Evolutionary conservation across 1,139 yeast genomes (phyloP), one percentile per base, ranked within the genome.

Genomic region (Pichia sp.): DNA sequence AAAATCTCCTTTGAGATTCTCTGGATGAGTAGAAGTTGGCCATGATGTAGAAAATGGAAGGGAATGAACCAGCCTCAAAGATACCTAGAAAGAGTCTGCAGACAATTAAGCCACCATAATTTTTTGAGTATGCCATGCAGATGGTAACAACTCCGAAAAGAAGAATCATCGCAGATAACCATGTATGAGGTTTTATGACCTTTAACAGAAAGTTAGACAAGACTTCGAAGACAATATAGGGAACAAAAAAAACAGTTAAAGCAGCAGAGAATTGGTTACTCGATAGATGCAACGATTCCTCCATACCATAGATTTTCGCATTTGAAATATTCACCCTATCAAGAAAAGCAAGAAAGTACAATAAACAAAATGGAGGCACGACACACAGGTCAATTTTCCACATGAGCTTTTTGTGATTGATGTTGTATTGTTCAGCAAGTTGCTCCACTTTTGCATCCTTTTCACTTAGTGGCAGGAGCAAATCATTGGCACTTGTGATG

Each of bases 301-400:
- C 60, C 59, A 81, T 61, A 10, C 87, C 87, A 46, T 79, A 78
- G 40, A 78, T 67, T 43, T 73, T 74, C 16, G 91, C 91, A 53
- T 81, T 81, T 27, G 86, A 75, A 40, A 81, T 78, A 53, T 80
- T 81, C 35, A 79, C 85, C 53, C 87, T 65, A 53, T 80, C 88
- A 52, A 80, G 62, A 48, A 80, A 81, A 1, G 85, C 74, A 45
- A 80, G 65, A 50, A 81, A 72, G 50, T 81, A 80, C 30, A 81
- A 64, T 29, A 79, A 56, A 55, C 85, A 76, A 48, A 80, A 77
- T 23, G 86, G 78, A 5, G 86, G 85, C 22, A 80, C 75, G 30
- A 80, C 78, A 41, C 79, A 71, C 6, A 74, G 37, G 50, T 80
- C 88, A 27, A 77, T 63, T 49, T 78, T 80, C 66, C 72, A 62